Evolutionary conservation across 441 rosid genomes (phyloP), one percentile per base, ranked within the genome.

Genomic region (Aleurites moluccanus): DNA sequence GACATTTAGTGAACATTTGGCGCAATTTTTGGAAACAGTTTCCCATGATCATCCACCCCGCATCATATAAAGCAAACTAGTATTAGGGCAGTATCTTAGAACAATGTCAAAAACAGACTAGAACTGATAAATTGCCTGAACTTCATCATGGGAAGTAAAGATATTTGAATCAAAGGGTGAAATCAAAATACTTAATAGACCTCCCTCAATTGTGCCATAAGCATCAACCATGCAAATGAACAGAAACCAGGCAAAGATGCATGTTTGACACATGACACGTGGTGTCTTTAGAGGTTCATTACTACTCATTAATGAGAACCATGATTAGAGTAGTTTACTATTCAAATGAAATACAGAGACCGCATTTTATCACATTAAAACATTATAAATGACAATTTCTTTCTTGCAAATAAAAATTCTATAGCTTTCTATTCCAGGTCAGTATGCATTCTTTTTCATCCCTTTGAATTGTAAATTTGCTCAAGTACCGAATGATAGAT

Each of bases 241-340:
- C 13, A 27, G 65, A 71, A 71, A 71, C 23, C 23, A 16, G n/a
- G 52, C 55, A 67, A 66, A 5, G n/a, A 56, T 40, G 64, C 33
- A 57, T 38, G 40, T 33, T 62, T 33, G 66, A n/a, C n/a, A 62
- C 66, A 44, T 20, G 33, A n/a, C 3, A 15, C 28, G n/a, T n/a
- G 18, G 55, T 67, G 16, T 28, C 56, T 67, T 16, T 8, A 8
- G 18, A 44, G 33, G 10, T 61, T 30, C 50, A 38, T 45, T 45
- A 4, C 18, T 30, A 13, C 40, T 14, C 9, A 30, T 25, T 28
- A 25, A 10, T 14, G 30, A 50, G 38, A 13, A 10, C 15, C 57
- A 67, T 14, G 40, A 67, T 2, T 16, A 67, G 35, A 27, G 13
- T 13, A 66, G 30, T 44, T 21, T 2, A 30, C 18, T 20, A 33